phyloP scores from a whole-genome alignment of 148 eudicot genomes.

The Rhododendron molle region DNA sequence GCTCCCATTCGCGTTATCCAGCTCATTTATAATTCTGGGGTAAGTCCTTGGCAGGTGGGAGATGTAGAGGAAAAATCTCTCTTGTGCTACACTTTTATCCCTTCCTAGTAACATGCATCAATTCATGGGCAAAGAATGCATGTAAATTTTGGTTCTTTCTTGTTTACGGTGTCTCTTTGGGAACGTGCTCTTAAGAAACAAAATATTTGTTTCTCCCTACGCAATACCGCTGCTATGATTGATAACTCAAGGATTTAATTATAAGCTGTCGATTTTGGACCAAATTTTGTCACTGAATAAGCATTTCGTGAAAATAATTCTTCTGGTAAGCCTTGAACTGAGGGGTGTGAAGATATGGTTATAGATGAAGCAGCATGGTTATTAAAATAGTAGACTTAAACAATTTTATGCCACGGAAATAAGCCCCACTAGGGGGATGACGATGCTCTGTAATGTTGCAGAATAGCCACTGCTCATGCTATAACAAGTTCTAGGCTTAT shows the following conservation, averaged over 20 bases:
- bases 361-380: neutral
- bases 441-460: neutral
- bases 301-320: neutral
- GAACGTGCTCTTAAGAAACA: neutral
- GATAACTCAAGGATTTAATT: neutral
- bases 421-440: neutral
- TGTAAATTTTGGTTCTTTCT: neutral
- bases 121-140: neutral
- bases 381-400: neutral
- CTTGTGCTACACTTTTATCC: too few relatives aligned
- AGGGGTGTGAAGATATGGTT: neutral
- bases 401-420: neutral
- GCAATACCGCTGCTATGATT: slow-evolving; percentile 1
- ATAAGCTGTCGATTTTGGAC: neutral
- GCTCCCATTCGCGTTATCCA: slow-evolving; percentile 96
- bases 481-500: neutral
- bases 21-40: slow-evolving; percentile 93
- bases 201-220: neutral
- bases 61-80: neutral
- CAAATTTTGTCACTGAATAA: neutral
- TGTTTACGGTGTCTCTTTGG: neutral
- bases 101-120: neutral
- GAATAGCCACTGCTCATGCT: neutral
- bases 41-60: slow-evolving; percentile 28
- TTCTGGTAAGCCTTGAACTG: neutral